A percentile compares a stretch with the other conserved stretches of the same genome.
Conservation (phyloP, 371 early-diverging fungal genomes). For the Mucor saturninus region DNA sequence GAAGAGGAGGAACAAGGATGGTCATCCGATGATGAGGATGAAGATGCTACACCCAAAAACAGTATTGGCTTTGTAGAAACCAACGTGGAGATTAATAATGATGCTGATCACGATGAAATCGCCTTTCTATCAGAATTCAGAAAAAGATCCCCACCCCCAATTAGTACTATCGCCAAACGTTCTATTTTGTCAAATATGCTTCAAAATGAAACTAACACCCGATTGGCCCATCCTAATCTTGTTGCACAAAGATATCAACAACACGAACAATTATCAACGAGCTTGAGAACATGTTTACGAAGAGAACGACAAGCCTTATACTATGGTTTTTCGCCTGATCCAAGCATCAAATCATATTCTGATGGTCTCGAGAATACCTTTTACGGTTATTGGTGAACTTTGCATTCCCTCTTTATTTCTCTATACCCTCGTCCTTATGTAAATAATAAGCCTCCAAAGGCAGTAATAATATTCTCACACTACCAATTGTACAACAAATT, state of each 20-base stretch:
- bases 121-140: slow-evolving; percentile 11
- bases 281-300: background rate
- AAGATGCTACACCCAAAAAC: background rate
- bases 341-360: background rate
- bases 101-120: slow-evolving; percentile 5
- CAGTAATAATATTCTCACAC: background rate
- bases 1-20: slow-evolving; percentile 12
- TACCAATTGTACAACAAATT: background rate
- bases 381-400: background rate
- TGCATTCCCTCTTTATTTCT: background rate
- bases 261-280: background rate
- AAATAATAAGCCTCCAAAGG: background rate
- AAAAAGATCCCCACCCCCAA: slow-evolving; percentile 11
- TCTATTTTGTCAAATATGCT: slow-evolving; percentile 8
- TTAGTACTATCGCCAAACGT: background rate
- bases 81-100: slow-evolving; percentile 14
- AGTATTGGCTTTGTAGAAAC: background rate
- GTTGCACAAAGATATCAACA: slow-evolving; percentile 2
- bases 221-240: slow-evolving; percentile 2
- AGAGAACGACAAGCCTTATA: background rate
- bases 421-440: background rate
- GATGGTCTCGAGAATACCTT: background rate
- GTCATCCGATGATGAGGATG: slow-evolving; percentile 2
- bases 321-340: background rate
- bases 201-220: background rate